Conservation (phyloP, 345 rosid genomes). For the Moricandia arvensis region DNA sequence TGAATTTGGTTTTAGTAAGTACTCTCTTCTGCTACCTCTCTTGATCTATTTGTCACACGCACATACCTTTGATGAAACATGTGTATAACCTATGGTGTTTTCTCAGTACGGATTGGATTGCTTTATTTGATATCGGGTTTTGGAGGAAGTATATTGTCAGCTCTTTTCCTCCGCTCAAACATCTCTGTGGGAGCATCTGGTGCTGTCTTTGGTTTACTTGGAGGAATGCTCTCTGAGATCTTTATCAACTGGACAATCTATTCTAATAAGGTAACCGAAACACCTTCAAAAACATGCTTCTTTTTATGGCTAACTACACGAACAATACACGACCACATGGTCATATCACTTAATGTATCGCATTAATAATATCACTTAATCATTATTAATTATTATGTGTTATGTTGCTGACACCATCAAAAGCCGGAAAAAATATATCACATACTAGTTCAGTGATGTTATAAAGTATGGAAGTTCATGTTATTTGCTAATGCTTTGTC, state of each 20-base stretch:
- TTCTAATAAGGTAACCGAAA: slow-evolving; percentile 62
- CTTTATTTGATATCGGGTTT: slow-evolving; percentile 84
- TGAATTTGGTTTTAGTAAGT: slow-evolving; percentile 89
- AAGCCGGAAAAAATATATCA: too few relatives aligned
- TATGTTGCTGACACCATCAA: background rate
- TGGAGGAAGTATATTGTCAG: slow-evolving; percentile 95
- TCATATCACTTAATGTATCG: too few relatives aligned
- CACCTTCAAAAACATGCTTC: background rate
- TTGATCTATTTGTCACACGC: background rate
- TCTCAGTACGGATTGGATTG: slow-evolving; percentile 71
- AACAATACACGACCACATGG: background rate
- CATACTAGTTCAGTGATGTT: background rate
- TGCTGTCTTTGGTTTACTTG: slow-evolving; percentile 92
- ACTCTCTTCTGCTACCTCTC: background rate
- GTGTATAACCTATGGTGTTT: background rate
- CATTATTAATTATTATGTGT: too few relatives aligned
- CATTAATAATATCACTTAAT: too few relatives aligned
- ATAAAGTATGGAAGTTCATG: background rate
- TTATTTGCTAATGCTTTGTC: slow-evolving; percentile 25
- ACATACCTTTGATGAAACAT: background rate
- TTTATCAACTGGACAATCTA: slow-evolving; percentile 93
- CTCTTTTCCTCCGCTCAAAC: slow-evolving; percentile 70
- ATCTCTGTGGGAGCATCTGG: slow-evolving; percentile 99
- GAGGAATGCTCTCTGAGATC: slow-evolving; percentile 96
- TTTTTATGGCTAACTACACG: background rate